Base-by-base conservation (phyloP, 1,284 basidiomycete species). In the Moesziomyces sp. region DNA sequence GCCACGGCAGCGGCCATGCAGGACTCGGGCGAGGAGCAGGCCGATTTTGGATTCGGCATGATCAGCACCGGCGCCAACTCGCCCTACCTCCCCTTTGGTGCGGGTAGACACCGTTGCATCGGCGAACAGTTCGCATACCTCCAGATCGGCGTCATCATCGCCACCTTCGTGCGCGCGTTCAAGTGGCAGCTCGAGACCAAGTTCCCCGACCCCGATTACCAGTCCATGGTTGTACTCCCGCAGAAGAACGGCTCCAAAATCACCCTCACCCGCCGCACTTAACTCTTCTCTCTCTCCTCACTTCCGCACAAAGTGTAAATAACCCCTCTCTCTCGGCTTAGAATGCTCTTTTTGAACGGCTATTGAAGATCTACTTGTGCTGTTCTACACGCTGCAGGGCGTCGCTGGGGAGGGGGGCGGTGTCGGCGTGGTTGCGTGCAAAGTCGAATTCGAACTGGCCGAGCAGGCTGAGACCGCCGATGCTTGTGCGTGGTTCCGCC, bases 51-150 rank as follows among this genome's bases (percentile, higher is more conserved):
- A 0, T 99, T 94, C 84, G 97, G 96, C 56, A 89, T 80, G 64
- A 83, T 86, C 61, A 78, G 74, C 19, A 85, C 81, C 89, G 78
- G 93, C 26, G 83, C 84, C 18, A 85, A 84, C 60, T 78, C 73
- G 16, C 84, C 85, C 28, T 97, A 97, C 84, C 91, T 96, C 83
- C 97, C 96, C 1, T 99, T 99, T 82, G 97, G 96, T 61, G 95
- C 96, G 47, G 96, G 81, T 18, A 50, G 82, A n/a, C 94, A 97
- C 86, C 88, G 94, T 60, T 97, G 95, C 85, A 96, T 97, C 74
- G 94, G 94, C 74, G 94, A 97, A 86, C 93, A 94, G 89, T 99
- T 98, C 82, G 97, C 97, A 16, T 96, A 97, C 84, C 86, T 98
- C 58, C 97, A 99, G 86, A 87, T 99, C 26, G 92, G 93, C 46